Evolutionary conservation across 2,329 filamentous ascomycete species (phyloP).

Genomic region (Hymenoscyphus albidus): DNA sequence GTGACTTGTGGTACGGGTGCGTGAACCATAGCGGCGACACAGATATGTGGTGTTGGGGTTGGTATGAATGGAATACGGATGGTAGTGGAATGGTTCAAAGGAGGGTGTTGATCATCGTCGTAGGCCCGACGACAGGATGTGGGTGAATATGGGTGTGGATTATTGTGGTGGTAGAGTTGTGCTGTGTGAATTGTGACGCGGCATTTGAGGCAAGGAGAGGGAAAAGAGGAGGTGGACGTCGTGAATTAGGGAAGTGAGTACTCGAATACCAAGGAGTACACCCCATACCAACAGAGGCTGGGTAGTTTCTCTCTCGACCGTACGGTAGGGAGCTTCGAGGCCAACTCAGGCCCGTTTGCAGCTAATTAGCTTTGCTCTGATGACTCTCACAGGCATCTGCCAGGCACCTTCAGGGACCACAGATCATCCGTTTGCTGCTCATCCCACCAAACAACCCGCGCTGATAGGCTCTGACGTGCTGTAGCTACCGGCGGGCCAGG

Average conservation of each 20-base stretch:
- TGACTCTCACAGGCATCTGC: not conserved
- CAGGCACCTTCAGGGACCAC: not conserved
- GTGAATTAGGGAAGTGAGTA: not conserved
- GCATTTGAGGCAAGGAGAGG: not conserved
- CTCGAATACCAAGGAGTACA: too few species aligned
- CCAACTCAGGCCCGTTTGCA: not conserved
- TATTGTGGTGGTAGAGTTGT: not conserved
- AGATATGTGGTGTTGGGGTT: not conserved
- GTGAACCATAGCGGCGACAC: slow-evolving; percentile 23
- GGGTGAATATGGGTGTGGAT: not conserved
- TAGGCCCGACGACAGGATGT: slow-evolving; percentile 7
- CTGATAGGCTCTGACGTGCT: not conserved
- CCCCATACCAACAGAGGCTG: not conserved
- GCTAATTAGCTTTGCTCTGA: not conserved
- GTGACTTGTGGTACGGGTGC: slow-evolving; percentile 22
- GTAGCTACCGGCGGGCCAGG: slow-evolving; percentile 1
- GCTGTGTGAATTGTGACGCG: not conserved
- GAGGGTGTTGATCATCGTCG: slow-evolving; percentile 13
- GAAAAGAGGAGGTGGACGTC: not conserved
- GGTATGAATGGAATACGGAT: slow-evolving; percentile 9
- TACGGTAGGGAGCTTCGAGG: not conserved
- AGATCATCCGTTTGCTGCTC: not conserved
- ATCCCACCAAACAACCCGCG: not conserved
- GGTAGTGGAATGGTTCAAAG: not conserved
- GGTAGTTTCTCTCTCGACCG: not conserved